Base-by-base conservation (phyloP, 1,139 yeast genomes). In the Ogataea hybrid region DNA sequence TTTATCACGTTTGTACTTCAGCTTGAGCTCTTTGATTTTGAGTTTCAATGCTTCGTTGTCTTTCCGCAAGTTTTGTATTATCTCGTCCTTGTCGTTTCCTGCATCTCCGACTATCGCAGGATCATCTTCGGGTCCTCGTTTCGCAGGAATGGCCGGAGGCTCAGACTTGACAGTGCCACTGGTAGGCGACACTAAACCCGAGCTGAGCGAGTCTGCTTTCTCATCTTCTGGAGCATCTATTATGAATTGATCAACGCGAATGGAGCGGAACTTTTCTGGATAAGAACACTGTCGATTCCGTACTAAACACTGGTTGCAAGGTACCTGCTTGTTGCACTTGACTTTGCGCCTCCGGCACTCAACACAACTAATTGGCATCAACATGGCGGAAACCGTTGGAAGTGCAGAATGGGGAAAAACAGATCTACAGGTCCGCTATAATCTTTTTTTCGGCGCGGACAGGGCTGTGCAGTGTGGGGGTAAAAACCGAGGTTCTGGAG, bases 291-390 rank as follows among this genome's bases (percentile, higher is more conserved):
- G 23, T 14, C 52, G 43, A 27, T 42, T 43, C 18, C 54, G 53
- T 8, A 49, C 55, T 2, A 46, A 41, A 40, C 65, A 60, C 36
- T 58, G 62, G 28, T 56, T 56, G 40, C 65, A 60, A 2, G 63
- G 64, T 4, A 50, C 44, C 31, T 43, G 29, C 45, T 56, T 57
- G 42, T 54, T 56, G 46, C 65, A 61, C 36, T 59, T 60, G 34
- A 60, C 53, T 44, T 60, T 60, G 12, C 63, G 45, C 17, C 63
- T 48, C 25, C 64, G 47, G 37, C 65, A 60, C 41, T 58, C 63
- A 12, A 55, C 47, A 42, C 63, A 61, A 25, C 64, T 59, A 11
- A 59, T 60, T 12, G 64, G 64, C 55, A 56, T 59, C 52, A 58
- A 51, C 49, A 47, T 54, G 40, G 29, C 28, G 27, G 32, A 27